Percentiles rank a stretch among this genome's conserved stretches.
Evolutionary conservation across 1,139 yeast species (phyloP).

Genomic region (Lodderomyces orthopsilosis): DNA sequence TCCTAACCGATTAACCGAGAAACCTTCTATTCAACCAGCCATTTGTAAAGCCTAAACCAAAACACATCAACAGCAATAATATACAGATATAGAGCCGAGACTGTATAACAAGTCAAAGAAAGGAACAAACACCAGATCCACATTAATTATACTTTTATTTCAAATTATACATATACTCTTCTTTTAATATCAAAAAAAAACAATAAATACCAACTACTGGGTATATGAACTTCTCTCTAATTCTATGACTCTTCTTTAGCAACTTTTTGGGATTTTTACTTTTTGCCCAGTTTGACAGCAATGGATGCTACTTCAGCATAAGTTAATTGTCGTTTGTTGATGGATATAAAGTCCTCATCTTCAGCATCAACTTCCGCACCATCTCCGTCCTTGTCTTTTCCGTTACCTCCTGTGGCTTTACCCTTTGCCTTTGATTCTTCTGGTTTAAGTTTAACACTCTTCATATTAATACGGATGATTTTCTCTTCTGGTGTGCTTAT

Average conservation of each 20-base stretch:
- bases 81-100: too few relatives aligned
- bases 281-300: slow-evolving; percentile 15
- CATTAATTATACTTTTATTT: too few relatives aligned
- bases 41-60: too few relatives aligned
- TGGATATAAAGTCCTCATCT: slow-evolving; percentile 37
- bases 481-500: slow-evolving; percentile 1
- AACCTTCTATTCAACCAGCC: neutral
- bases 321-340: slow-evolving; percentile 34
- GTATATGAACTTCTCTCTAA: too few relatives aligned
- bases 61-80: too few relatives aligned
- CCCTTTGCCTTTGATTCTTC: slow-evolving; percentile 1
- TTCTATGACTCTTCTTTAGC: too few relatives aligned
- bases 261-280: neutral
- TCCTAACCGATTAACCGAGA: neutral
- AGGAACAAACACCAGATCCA: too few relatives aligned
- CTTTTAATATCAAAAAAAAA: too few relatives aligned
- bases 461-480: neutral
- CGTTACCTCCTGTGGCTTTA: neutral
- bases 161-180: too few relatives aligned
- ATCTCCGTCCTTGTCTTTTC: neutral
- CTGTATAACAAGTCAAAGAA: too few relatives aligned
- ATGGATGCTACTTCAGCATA: slow-evolving; percentile 47
- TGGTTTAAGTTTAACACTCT: neutral
- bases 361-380: slow-evolving; percentile 19
- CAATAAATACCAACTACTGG: too few relatives aligned